These are phyloP conservation scores for Apiospora malaysiana DNA, from an alignment of 2,329 filamentous ascomycete genomes.

Conservation along the genomic window DNA sequence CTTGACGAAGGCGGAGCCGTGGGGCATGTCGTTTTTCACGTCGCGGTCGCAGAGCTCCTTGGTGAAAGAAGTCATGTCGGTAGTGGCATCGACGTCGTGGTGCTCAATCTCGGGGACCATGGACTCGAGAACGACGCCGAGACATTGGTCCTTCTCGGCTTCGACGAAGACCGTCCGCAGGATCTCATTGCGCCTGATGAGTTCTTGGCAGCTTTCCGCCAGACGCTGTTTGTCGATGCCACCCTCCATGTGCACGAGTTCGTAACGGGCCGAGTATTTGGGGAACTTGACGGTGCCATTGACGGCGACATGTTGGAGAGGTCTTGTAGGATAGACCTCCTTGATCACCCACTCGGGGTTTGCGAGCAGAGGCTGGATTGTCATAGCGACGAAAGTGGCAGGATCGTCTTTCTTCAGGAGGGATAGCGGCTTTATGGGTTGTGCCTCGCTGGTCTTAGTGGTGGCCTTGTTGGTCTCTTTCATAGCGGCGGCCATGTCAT, in stretches of 20 bases:
- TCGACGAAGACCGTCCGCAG: constrained; percentile 69
- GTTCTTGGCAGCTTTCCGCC: constrained; percentile 55
- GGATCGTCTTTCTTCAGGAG: constrained; percentile 49
- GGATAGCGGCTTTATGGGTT: constrained; percentile 54
- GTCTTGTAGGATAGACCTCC: constrained; percentile 63
- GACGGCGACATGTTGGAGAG: constrained; percentile 65
- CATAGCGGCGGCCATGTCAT: constrained; percentile 59
- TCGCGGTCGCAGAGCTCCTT: constrained; percentile 61
- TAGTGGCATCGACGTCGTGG: constrained; percentile 56
- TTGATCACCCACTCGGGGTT: constrained; percentile 56
- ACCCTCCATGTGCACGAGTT: constrained; percentile 65
- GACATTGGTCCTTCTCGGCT: constrained; percentile 50
- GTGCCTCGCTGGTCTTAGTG: constrained; percentile 27
- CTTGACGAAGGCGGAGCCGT: constrained; percentile 66
- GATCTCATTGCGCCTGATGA: constrained; percentile 67
- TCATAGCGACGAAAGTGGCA: constrained; percentile 49
- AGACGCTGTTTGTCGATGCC: constrained; percentile 55
- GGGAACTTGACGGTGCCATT: constrained; percentile 62
- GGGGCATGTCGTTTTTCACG: constrained; percentile 58
- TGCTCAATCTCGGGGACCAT: constrained; percentile 57
- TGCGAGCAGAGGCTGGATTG: constrained; percentile 57
- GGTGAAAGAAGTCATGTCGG: constrained; percentile 53
- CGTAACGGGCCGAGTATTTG: constrained; percentile 68
- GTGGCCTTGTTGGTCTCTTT: constrained; percentile 41
- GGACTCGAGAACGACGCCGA: constrained; percentile 63